A percentile compares a stretch with the other conserved stretches of the same genome.
Evolutionary conservation across 2,329 filamentous ascomycete species (phyloP).

Genomic region (Fusarium sp.): DNA sequence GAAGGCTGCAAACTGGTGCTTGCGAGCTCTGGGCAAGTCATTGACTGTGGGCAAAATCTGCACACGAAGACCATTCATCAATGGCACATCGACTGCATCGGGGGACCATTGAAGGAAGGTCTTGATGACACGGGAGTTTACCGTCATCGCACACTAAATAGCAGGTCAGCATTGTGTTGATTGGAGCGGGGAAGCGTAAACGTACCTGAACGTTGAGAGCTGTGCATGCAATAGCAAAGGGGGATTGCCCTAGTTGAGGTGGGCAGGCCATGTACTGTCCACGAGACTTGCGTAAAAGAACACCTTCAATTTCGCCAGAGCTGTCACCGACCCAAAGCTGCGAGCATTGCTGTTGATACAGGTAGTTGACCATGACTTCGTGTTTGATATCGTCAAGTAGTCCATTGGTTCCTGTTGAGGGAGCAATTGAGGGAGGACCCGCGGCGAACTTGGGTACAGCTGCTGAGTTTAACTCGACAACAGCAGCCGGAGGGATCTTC

Average conservation of each 20-base stretch:
- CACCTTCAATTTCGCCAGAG: slow-evolving; percentile 75
- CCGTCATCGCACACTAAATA: slow-evolving; percentile 78
- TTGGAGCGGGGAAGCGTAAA: neutral
- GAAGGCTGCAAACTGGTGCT: slow-evolving; percentile 85
- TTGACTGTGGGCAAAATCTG: slow-evolving; percentile 79
- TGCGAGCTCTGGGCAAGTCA: slow-evolving; percentile 76
- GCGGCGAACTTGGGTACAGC: slow-evolving; percentile 59
- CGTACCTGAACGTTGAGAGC: slow-evolving; percentile 78
- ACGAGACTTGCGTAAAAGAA: slow-evolving; percentile 74
- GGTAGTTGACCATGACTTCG: slow-evolving; percentile 85
- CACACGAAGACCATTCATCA: slow-evolving; percentile 80
- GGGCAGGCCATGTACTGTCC: slow-evolving; percentile 81
- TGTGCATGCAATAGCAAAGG: slow-evolving; percentile 72
- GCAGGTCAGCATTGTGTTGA: neutral
- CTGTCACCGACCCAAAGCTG: slow-evolving; percentile 79
- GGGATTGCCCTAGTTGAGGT: slow-evolving; percentile 69
- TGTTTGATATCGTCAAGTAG: slow-evolving; percentile 80
- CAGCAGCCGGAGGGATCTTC: slow-evolving; percentile 51
- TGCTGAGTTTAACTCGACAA: slow-evolving; percentile 62
- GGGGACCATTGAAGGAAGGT: slow-evolving; percentile 80
- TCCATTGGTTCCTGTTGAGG: slow-evolving; percentile 58
- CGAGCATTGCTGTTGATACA: slow-evolving; percentile 82
- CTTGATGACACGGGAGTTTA: slow-evolving; percentile 83
- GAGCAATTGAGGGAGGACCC: slow-evolving; percentile 65
- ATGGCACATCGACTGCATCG: slow-evolving; percentile 77